phyloP scores from a whole-genome alignment of 768 basidiomycete species.

The Macrolepiota fuliginosa region DNA sequence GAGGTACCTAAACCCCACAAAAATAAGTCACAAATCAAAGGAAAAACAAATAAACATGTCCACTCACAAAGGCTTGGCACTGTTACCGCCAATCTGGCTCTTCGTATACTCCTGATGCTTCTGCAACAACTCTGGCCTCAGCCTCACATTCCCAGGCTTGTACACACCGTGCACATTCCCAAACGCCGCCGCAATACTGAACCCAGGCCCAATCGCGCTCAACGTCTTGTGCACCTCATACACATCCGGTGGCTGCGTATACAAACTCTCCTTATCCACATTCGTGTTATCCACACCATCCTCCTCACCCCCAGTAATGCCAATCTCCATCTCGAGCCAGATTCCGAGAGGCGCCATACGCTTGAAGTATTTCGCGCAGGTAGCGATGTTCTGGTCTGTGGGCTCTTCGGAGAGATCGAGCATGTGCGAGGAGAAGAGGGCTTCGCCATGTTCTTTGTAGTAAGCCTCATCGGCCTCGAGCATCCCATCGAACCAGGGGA shows the following conservation, averaged over 20 bases:
- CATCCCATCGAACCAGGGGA: slow-evolving; percentile 99
- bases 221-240: slow-evolving; percentile 89
- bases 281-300: slow-evolving; percentile 98
- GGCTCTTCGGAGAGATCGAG: slow-evolving; percentile 93
- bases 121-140: slow-evolving; percentile 86
- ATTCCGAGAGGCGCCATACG: slow-evolving; percentile 89
- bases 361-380: slow-evolving; percentile 91
- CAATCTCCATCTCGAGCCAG: slow-evolving; percentile 99
- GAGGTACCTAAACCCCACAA: slow-evolving; percentile 62
- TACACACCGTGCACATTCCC: slow-evolving; percentile 99
- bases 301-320: slow-evolving; percentile 99
- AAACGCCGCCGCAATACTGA: slow-evolving; percentile 97
- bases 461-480: slow-evolving; percentile 93
- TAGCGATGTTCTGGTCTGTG: slow-evolving; percentile 92
- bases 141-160: slow-evolving; percentile 96
- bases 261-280: slow-evolving; percentile 90
- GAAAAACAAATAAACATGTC: neutral
- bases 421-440: slow-evolving; percentile 98
- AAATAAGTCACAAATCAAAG: neutral
- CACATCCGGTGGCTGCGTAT: slow-evolving; percentile 97
- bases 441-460: slow-evolving; percentile 83
- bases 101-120: slow-evolving; percentile 85
- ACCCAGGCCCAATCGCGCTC: slow-evolving; percentile 82
- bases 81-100: slow-evolving; percentile 60
- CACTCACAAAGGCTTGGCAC: slow-evolving; percentile 78